Evolutionary conservation across 768 basidiomycete genomes (phyloP), one percentile per base, ranked within the genome.

Genomic region (Rhodosporidiobolus sp.): DNA sequence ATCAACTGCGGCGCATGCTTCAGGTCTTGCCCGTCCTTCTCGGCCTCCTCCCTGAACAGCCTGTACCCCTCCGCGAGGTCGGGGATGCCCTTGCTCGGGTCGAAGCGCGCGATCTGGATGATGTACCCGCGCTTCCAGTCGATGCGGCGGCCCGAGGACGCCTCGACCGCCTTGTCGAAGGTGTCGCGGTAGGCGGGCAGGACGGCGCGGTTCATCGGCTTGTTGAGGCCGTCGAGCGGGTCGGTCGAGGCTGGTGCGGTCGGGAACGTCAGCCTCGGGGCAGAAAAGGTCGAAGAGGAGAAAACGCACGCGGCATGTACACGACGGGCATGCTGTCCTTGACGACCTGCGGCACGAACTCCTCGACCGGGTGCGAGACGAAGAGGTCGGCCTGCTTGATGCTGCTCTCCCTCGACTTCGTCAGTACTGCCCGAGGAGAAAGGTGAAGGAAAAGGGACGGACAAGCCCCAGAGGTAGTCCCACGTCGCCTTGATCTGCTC

Each of bases 401-500:
- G 81, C n/a, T n/a, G n/a, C n/a, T n/a, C n/a, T n/a, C n/a, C n/a
- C n/a, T n/a, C n/a, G n/a, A n/a, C n/a, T n/a, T n/a, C n/a, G n/a
- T n/a, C n/a, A n/a, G n/a, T n/a, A n/a, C n/a, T n/a, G n/a, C n/a
- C n/a, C n/a, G n/a, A n/a, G n/a, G n/a, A n/a, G n/a, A n/a, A n/a
- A n/a, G n/a, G n/a, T n/a, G n/a, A n/a, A n/a, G n/a, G n/a, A n/a
- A n/a, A n/a, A n/a, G n/a, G n/a, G n/a, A n/a, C n/a, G n/a, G n/a
- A n/a, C n/a, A 91, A 93, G 77, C 91, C 88, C 89, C 90, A 96
- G 22, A 97, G 86, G 82, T 93, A 97, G 78, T 94, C 86, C 93
- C 94, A 97, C 26, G 94, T 92, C 76, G 90, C 89, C 79, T 89
- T 88, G 79, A 94, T 92, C 30, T 91, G 90, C 20, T 92, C 92